Evolutionary conservation across 2,329 filamentous ascomycete species (phyloP).

Genomic region (Colletotrichum salicis): DNA sequence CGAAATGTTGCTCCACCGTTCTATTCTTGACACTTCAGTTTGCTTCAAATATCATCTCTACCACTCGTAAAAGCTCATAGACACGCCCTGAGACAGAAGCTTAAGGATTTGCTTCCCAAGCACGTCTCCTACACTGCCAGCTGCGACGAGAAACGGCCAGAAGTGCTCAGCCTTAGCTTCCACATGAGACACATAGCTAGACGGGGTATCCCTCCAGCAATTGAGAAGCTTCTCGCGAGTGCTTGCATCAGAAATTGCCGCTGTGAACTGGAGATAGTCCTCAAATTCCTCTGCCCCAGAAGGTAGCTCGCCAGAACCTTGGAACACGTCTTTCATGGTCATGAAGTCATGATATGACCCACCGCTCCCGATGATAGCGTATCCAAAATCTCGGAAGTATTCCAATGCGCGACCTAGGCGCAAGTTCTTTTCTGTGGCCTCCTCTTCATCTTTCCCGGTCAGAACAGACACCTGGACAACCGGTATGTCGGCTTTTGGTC

Average conservation of each 20-base stretch:
- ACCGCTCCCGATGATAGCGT: neutral
- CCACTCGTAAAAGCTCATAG: neutral
- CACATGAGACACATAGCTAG: neutral
- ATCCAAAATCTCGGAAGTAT: neutral
- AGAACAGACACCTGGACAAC: neutral
- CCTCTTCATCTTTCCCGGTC: neutral
- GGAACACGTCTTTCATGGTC: neutral
- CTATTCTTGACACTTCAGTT: no score
- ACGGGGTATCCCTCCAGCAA: neutral
- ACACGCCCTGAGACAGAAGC: accelerated
- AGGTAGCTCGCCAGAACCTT: neutral
- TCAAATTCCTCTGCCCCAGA: neutral
- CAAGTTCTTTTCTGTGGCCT: neutral
- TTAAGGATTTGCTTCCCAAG: neutral
- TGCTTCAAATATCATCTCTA: no score
- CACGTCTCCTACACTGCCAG: neutral
- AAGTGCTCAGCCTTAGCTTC: neutral
- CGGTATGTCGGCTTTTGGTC: neutral
- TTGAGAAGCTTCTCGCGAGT: neutral
- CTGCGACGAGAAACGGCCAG: neutral
- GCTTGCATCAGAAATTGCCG: neutral
- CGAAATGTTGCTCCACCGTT: no score
- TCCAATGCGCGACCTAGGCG: neutral
- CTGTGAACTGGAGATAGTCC: neutral
- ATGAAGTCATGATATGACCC: neutral